A percentile compares a stretch with the other conserved stretches of the same genome.
Conservation (phyloP, 768 basidiomycete species). For the Boletus sp. region DNA sequence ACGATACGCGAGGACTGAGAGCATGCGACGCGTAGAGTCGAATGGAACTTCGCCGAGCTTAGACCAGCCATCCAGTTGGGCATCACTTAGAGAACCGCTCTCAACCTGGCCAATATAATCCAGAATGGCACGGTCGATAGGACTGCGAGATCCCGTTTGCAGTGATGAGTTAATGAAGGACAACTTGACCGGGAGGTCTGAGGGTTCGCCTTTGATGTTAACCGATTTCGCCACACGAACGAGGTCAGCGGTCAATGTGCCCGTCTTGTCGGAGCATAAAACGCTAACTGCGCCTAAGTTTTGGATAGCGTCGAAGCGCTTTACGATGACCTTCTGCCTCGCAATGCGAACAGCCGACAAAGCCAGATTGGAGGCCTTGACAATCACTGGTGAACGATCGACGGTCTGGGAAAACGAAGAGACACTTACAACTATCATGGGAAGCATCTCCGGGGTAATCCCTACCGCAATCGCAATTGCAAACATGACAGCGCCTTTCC, state of each 20-base stretch:
- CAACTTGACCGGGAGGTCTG: conserved; percentile 25
- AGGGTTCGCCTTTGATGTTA: conserved; percentile 17
- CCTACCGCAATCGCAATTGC: conserved; percentile 31
- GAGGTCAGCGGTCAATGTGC: conserved; percentile 46
- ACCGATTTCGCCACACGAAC: conserved; percentile 37
- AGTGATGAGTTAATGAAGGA: conserved; percentile 32
- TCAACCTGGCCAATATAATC: conserved; percentile 22
- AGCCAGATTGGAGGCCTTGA: conserved; percentile 57
- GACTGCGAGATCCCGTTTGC: conserved; percentile 36
- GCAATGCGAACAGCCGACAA: conserved; percentile 55
- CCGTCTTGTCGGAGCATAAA: conserved; percentile 64
- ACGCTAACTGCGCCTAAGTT: conserved; percentile 53
- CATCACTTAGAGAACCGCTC: conserved; percentile 6
- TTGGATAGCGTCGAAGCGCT: conserved; percentile 62
- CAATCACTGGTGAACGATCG: conserved; percentile 29
- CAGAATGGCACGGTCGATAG: conserved; percentile 33
- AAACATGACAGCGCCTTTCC: conserved; percentile 32
- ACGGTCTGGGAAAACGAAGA: neutral
- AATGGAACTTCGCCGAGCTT: conserved; percentile 36
- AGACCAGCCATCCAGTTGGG: conserved; percentile 19
- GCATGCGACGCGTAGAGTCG: conserved; percentile 35
- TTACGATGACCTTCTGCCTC: conserved; percentile 55
- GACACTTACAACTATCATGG: conserved; percentile 32
- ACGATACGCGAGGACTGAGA: conserved; percentile 34
- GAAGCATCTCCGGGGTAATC: conserved; percentile 33